Evolutionary conservation across 1,284 basidiomycete species (phyloP).

Genomic region (Pseudozyma tsukubaensis): DNA sequence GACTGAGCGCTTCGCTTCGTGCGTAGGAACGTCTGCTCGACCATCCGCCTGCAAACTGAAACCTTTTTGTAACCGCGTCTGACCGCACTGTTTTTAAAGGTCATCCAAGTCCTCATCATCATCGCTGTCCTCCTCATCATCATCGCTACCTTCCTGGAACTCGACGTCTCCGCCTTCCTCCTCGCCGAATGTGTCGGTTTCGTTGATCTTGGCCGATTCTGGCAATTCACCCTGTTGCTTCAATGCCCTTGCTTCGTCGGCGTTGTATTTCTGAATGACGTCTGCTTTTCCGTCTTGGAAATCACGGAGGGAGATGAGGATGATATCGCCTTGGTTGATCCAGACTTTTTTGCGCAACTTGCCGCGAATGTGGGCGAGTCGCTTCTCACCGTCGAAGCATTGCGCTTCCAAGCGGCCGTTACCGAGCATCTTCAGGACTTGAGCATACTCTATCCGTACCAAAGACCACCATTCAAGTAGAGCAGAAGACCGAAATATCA

Average conservation of each 20-base stretch:
- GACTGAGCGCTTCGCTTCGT: too few relatives aligned
- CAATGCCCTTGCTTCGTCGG: slow-evolving; percentile 87
- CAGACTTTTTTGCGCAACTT: slow-evolving; percentile 99
- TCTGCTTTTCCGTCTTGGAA: slow-evolving; percentile 99
- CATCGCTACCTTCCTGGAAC: slow-evolving; percentile 68
- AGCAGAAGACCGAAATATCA: background rate
- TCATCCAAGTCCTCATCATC: slow-evolving; percentile 64
- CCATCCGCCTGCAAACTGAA: too few relatives aligned
- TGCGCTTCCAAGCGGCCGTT: slow-evolving; percentile 96
- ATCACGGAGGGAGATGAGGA: slow-evolving; percentile 93
- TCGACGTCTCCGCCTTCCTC: slow-evolving; percentile 73
- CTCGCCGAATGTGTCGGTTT: slow-evolving; percentile 91
- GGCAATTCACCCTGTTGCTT: slow-evolving; percentile 98
- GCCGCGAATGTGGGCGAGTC: slow-evolving; percentile 96
- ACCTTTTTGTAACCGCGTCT: too few relatives aligned
- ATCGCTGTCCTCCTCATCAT: slow-evolving; percentile 64
- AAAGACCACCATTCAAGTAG: too few relatives aligned
- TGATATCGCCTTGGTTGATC: slow-evolving; percentile 99
- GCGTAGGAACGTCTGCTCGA: too few relatives aligned
- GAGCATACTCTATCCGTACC: slow-evolving; percentile 97
- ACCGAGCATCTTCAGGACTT: slow-evolving; percentile 98
- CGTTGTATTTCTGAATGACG: slow-evolving; percentile 98
- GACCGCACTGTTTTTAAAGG: too few relatives aligned
- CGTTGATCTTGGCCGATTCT: slow-evolving; percentile 98
- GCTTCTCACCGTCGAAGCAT: slow-evolving; percentile 98